Conservation (phyloP, 768 basidiomycete species). For the Lactifluus rugatus region DNA sequence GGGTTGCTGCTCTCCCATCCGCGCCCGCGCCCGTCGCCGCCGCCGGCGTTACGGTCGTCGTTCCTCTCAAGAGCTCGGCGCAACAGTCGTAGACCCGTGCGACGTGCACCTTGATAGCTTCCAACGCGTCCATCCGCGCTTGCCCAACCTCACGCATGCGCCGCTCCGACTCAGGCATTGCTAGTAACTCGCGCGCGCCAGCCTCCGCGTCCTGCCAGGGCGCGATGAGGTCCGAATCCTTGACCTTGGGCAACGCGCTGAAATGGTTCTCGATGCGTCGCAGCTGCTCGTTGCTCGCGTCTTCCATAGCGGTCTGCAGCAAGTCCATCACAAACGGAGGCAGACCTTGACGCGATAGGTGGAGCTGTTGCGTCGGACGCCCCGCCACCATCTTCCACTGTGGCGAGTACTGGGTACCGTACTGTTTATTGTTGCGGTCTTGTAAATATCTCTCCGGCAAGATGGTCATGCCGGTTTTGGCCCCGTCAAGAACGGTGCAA, state of each 20-base stretch:
- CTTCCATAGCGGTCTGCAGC: conserved; percentile 21
- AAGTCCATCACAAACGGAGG: conserved; percentile 9
- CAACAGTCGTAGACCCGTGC: not conserved
- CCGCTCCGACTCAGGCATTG: conserved; percentile 40
- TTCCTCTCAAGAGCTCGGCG: not conserved
- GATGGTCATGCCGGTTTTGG: conserved; percentile 50
- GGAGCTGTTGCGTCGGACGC: not conserved
- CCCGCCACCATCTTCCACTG: conserved; percentile 21
- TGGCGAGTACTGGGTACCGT: conserved; percentile 22
- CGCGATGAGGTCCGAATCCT: conserved; percentile 24
- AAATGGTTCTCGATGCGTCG: conserved; percentile 27
- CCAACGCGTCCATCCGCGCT: conserved; percentile 10
- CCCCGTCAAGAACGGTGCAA: conserved; percentile 46
- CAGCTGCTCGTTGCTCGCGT: conserved; percentile 21
- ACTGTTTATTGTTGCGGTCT: conserved; percentile 17
- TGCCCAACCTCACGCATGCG: conserved; percentile 22
- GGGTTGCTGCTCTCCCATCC: no score
- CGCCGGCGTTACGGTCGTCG: not conserved
- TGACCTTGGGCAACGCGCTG: not conserved
- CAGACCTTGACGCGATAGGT: not conserved
- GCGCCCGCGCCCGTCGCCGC: no score
- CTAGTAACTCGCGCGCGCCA: conserved; percentile 25
- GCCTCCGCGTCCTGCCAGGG: conserved; percentile 33
- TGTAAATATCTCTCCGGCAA: conserved; percentile 24
- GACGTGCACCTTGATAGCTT: conserved; percentile 8